These are phyloP conservation scores for Ceratobasidium sp. DNA, from an alignment of 1,284 basidiomycete species.

Conservation along the genomic window DNA sequence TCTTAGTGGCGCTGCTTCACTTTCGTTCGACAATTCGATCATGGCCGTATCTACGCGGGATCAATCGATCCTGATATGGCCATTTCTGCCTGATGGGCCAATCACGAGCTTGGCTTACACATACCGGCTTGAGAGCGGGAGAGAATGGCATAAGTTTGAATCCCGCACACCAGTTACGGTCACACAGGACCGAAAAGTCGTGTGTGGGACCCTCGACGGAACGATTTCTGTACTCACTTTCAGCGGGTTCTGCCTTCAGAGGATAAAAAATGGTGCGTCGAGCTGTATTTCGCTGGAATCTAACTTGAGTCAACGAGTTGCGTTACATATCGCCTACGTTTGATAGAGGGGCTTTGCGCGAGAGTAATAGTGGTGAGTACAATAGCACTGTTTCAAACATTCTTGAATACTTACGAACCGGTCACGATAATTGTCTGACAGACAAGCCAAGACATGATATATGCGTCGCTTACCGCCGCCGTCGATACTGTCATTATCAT, in stretches of 20 bases:
- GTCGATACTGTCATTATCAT: not conserved
- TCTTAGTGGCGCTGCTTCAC: not conserved
- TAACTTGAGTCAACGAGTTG: no score
- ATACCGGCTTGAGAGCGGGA: not conserved
- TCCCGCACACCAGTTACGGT: not conserved
- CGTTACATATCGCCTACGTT: no score
- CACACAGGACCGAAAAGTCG: not conserved
- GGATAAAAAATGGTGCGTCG: not conserved
- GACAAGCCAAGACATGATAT: not conserved
- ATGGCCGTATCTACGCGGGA: not conserved
- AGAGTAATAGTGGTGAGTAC: no score
- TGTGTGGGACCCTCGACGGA: not conserved
- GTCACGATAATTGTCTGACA: not conserved
- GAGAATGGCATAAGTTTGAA: not conserved
- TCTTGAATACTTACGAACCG: no score
- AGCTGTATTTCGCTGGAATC: no score
- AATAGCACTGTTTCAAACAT: no score
- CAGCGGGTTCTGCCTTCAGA: not conserved
- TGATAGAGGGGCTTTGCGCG: not conserved
- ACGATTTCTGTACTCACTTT: not conserved
- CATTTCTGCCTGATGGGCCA: not conserved
- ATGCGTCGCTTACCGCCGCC: not conserved
- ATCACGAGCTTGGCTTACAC: not conserved
- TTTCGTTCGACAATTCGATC: not conserved
- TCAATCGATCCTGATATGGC: not conserved